Conservation (phyloP, 139 green algal genomes). For the Picochlorum sp. region DNA sequence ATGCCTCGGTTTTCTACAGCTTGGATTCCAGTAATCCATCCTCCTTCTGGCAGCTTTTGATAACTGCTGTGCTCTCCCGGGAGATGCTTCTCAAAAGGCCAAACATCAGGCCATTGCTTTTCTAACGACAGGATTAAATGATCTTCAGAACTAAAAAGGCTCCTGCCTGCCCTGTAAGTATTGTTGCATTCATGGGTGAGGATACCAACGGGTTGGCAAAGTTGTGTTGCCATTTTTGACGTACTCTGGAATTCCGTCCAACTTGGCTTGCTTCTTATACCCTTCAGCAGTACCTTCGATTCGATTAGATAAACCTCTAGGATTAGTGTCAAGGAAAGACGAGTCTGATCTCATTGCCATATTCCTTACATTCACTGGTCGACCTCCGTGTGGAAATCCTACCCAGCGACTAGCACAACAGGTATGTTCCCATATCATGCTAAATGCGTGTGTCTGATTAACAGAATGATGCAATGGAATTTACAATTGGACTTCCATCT, state of each 20-base stretch:
- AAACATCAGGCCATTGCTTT: slow-evolving; percentile 8
- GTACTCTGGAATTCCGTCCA: slow-evolving; percentile 20
- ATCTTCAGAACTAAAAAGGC: neutral
- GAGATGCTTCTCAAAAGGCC: slow-evolving; percentile 37
- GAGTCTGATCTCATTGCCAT: too few relatives aligned
- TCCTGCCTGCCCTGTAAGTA: neutral
- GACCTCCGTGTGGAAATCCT: too few relatives aligned
- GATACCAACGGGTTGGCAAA: slow-evolving; percentile 1
- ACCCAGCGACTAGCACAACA: too few relatives aligned
- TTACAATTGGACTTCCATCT: too few relatives aligned
- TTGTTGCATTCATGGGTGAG: neutral
- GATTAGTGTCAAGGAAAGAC: too few relatives aligned
- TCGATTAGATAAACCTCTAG: too few relatives aligned
- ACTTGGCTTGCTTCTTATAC: slow-evolving; percentile 5
- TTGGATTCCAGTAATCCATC: slow-evolving; percentile 23
- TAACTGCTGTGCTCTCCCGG: slow-evolving; percentile 3
- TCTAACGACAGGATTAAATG: slow-evolving; percentile 11
- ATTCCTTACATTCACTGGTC: too few relatives aligned
- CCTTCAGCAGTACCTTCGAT: neutral
- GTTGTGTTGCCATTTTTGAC: too few relatives aligned
- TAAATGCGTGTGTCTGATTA: too few relatives aligned
- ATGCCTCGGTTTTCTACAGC: slow-evolving; percentile 9
- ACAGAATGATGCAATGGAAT: too few relatives aligned
- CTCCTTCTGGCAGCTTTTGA: slow-evolving; percentile 9
- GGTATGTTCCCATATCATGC: too few relatives aligned